Evolutionary conservation across 2,329 filamentous ascomycete genomes (phyloP), one percentile per base, ranked within the genome.

Genomic region (Claviceps quebecensis): DNA sequence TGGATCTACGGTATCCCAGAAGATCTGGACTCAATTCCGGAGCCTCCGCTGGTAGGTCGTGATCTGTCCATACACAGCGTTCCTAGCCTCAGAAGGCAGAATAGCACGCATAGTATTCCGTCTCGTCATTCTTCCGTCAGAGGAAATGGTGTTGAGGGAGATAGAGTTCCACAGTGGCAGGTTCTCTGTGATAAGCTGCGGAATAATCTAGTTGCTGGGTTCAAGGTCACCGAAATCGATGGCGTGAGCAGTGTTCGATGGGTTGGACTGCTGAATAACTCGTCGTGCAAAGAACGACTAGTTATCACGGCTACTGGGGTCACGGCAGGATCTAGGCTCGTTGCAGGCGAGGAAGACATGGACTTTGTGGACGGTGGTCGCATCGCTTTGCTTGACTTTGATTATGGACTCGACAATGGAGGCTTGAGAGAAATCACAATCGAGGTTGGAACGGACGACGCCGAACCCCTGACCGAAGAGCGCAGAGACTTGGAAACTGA

Each of bases 1-100:
- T 91, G 86, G 84, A 66, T 91, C 2, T 91, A 91, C 63, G 86
- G 86, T 26, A 70, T 91, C 29, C 86, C 87, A 1, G 80, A 84
- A 59, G 80, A 86, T 58, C 68, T 89, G 19, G 84, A 86, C 61
- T 76, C 81, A 22, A 66, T 77, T 19, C 72, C 77, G 2, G 74
- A 77, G 66, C 69, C 49, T 52, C 51, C 60, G 2, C 43, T 57
- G 3, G 39, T 45, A 29, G 54, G 57, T 37, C 56, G 58, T 14
- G 59, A 61, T 41, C 55, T 55, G 8, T 56, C 62, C 9, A 56
- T 48, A 8, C 51, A 50, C 11, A 34, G 29, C 29, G 14, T 19
- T n/a, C 23, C 45, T 14, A 46, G 45, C 22, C 52, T 66, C 0
- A 63, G 61, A 16, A 62, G 66, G 45, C 60, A 64, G 26, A 63